Percentiles rank a stretch among this genome's conserved stretches.
Conservation (phyloP, 2,329 filamentous ascomycete species). For the Nectriaceae sp. region DNA sequence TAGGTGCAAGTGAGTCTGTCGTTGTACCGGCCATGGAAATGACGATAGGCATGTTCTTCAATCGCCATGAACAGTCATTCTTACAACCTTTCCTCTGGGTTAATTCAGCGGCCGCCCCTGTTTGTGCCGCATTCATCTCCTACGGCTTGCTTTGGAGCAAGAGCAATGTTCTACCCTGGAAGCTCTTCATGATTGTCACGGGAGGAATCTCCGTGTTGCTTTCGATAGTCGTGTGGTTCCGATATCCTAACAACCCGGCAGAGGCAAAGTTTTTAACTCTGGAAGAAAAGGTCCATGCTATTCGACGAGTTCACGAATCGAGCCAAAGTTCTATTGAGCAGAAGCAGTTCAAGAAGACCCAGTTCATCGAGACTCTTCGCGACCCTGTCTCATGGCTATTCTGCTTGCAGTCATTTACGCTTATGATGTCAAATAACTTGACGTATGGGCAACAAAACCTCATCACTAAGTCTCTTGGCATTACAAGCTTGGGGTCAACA, state of each 20-base stretch:
- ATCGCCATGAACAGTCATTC: constrained; percentile 34
- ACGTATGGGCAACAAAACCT: constrained; percentile 42
- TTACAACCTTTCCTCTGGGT: constrained; percentile 37
- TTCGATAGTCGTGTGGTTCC: constrained; percentile 36
- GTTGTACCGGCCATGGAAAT: constrained; percentile 44
- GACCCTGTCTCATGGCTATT: constrained; percentile 37
- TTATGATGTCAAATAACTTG: constrained; percentile 41
- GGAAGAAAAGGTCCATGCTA: constrained; percentile 43
- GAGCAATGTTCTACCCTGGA: constrained; percentile 37
- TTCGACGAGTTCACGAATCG: constrained; percentile 33
- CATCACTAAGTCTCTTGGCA: constrained; percentile 36
- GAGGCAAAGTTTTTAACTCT: constrained; percentile 40
- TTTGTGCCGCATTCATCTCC: constrained; percentile 40
- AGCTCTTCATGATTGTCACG: constrained; percentile 41
- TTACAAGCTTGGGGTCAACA: constrained; percentile 39
- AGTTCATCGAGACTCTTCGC: constrained; percentile 29
- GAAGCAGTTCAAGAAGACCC: constrained; percentile 36
- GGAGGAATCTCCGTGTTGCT: constrained; percentile 38
- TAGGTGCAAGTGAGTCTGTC: constrained; percentile 37
- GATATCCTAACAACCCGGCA: constrained; percentile 40
- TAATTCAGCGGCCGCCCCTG: constrained; percentile 35
- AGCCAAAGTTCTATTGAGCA: constrained; percentile 40
- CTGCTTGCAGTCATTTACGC: constrained; percentile 31
- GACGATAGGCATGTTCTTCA: constrained; percentile 43
- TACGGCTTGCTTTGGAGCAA: constrained; percentile 42